Evolutionary conservation across 164 flowering plant genomes (phyloP), one percentile per base, ranked within the genome.

Genomic region (Vitis riparia): DNA sequence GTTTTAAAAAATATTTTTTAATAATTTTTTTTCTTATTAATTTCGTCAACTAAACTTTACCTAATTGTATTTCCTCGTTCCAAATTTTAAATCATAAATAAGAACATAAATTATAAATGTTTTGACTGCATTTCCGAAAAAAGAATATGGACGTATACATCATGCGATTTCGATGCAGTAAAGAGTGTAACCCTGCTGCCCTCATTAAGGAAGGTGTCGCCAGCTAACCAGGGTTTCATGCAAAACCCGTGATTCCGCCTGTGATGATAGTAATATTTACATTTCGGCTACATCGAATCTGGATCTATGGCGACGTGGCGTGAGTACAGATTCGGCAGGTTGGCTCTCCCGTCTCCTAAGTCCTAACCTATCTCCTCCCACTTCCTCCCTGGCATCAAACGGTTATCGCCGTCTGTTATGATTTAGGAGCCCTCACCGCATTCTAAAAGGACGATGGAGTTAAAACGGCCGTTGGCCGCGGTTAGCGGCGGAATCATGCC

Each of bases 291-390:
- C 8, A 27, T 13, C 16, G 71, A 73, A 73, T 68, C 71, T 68
- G 76, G 57, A 73, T 68, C 71, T 63, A 3, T 52, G 32, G 11
- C 51, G 71, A 70, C 70, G 73, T 69, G 77, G 73, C 73, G 23
- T n/a, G 3, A 0, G 8, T 27, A 19, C 8, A 55, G 72, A 76
- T 76, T 76, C 75, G 62, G 75, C 65, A 62, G 71, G 17, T 71
- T 59, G 59, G 27, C 56, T 59, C 72, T 63, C 69, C 51, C 32
- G 11, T 55, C 19, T 63, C 67, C 23, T 19, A 19, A 19, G 23
- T 19, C 23, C 23, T 19, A 19, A 19, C 23, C 23, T 19, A 19
- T 19, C 23, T 47, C 19, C 23, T 5, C 3, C 65, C 47, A 30
- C 30, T 14, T 23, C 9, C 66, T 44, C 13, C 49, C 16, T 70